These are phyloP conservation scores for Leccinum uliginosum DNA, from an alignment of 768 basidiomycete species.

Conservation along the genomic window DNA sequence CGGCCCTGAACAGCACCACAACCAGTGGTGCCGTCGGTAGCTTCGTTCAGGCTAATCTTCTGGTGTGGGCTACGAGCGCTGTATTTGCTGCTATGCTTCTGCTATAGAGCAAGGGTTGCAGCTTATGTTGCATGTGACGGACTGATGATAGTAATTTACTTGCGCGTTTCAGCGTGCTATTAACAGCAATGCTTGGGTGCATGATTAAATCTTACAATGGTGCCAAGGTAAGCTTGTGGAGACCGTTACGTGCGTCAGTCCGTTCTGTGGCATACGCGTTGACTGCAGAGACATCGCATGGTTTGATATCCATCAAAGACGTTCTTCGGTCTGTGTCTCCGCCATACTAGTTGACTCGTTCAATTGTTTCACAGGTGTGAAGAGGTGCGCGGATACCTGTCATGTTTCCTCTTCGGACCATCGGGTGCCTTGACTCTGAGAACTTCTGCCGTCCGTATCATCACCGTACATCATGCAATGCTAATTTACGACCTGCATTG, in stretches of 20 bases:
- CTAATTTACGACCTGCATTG: neutral
- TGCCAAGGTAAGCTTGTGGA: neutral
- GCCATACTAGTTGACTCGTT: neutral
- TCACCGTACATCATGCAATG: neutral
- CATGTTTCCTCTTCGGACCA: neutral
- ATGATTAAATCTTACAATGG: too few species aligned
- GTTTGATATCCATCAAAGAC: neutral
- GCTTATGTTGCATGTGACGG: conserved; percentile 1
- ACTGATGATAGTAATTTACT: conserved; percentile 5
- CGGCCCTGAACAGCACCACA: conserved; percentile 10
- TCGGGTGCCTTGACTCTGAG: neutral
- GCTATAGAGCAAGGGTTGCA: conserved; percentile 8
- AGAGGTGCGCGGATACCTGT: neutral
- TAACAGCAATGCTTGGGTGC: neutral
- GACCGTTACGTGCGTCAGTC: neutral
- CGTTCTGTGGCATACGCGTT: neutral
- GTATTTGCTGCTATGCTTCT: conserved; percentile 12
- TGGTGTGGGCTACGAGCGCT: conserved; percentile 6
- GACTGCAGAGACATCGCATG: neutral
- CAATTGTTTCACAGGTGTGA: neutral
- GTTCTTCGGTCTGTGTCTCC: neutral
- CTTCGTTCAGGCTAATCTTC: neutral
- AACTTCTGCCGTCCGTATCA: neutral
- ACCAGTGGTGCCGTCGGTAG: conserved; percentile 7
- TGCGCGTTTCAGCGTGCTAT: neutral